Evolutionary conservation across 306 rosid genomes (phyloP), one percentile per base, ranked within the genome.

Genomic region (Prosopis cineraria): DNA sequence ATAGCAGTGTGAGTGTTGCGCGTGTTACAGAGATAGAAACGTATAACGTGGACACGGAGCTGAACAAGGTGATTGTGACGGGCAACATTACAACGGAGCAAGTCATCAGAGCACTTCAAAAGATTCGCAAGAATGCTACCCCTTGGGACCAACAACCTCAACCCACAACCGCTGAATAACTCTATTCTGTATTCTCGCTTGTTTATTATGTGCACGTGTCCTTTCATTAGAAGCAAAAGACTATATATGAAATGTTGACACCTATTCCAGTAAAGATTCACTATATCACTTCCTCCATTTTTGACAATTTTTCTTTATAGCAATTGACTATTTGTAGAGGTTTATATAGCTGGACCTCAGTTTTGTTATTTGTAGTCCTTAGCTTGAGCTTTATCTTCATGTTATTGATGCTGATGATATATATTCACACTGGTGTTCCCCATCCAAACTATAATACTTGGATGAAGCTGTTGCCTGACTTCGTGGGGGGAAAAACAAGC

Each of bases 41-140:
- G 2, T 94, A 94, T 8, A 80, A 92, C 37, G 89, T 83, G 62
- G 98, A 94, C 67, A 87, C 82, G 44, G 53, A 90, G 82, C 81
- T 87, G 76, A 88, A 78, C 86, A 92, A 94, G 82, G 95, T 90
- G 27, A 94, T 70, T 0, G 95, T 94, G 30, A 90, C 97, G 0
- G 97, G 98, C 3, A 88, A 92, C 37, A 88, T 94, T 8, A 90
- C 95, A 0, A 82, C 79, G 3, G 90, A 92, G 76, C 79, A 92
- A 73, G 93, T 94, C 58, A 83, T 89, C 45, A 79, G 66, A 81
- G 97, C 80, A 14, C 89, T 92, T 71, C 91, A 90, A 2, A 94
- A 89, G 84, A 87, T 68, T 79, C 89, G 90, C 5, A 92, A 89
- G 80, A 83, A 80, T 30, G 96, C 96, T 17, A 85, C 50, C 66